A percentile compares a stretch with the other conserved stretches of the same genome.
phyloP scores from a whole-genome alignment of 345 rosid genomes.

The Pugionium cornutum region DNA sequence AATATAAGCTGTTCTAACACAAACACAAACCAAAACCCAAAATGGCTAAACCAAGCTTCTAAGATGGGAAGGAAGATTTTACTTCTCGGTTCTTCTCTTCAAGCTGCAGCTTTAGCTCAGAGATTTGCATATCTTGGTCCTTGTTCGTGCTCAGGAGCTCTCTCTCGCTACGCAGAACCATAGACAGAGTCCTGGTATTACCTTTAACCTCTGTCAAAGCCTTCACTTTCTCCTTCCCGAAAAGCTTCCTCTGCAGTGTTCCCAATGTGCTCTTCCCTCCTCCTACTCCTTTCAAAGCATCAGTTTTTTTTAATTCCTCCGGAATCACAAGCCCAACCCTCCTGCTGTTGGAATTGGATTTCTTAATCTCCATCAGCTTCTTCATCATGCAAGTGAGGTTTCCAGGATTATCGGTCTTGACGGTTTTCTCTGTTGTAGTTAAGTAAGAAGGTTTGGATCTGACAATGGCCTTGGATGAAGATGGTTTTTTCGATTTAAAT shows the following conservation, averaged over 20 bases:
- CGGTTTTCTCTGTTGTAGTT: conserved; percentile 25
- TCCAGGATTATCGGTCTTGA: conserved; percentile 33
- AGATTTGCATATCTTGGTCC: conserved; percentile 64
- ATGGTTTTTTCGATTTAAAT: conserved; percentile 35
- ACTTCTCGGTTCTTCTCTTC: conserved; percentile 75
- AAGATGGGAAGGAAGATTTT: background rate
- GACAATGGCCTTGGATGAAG: conserved; percentile 55
- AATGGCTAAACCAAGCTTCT: background rate
- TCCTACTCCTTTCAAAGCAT: conserved; percentile 45
- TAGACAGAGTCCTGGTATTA: conserved; percentile 77
- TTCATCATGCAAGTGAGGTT: conserved; percentile 65
- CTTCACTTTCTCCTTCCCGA: conserved; percentile 67
- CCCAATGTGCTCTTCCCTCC: conserved; percentile 34
- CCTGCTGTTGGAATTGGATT: conserved; percentile 40
- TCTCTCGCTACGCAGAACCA: conserved; percentile 89
- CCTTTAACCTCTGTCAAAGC: conserved; percentile 74
- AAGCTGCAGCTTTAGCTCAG: conserved; percentile 56
- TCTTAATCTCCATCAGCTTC: conserved; percentile 69
- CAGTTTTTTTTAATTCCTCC: conserved; percentile 67
- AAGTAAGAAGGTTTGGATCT: conserved; percentile 55
- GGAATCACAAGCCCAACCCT: conserved; percentile 61
- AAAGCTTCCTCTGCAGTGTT: conserved; percentile 79
- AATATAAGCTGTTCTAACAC: too few relatives aligned
- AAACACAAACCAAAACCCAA: background rate
- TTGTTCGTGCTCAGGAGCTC: conserved; percentile 75